Evolutionary conservation across 148 eudicot genomes (phyloP), one percentile per base, ranked within the genome.

Genomic region (Rhododendron simsii): DNA sequence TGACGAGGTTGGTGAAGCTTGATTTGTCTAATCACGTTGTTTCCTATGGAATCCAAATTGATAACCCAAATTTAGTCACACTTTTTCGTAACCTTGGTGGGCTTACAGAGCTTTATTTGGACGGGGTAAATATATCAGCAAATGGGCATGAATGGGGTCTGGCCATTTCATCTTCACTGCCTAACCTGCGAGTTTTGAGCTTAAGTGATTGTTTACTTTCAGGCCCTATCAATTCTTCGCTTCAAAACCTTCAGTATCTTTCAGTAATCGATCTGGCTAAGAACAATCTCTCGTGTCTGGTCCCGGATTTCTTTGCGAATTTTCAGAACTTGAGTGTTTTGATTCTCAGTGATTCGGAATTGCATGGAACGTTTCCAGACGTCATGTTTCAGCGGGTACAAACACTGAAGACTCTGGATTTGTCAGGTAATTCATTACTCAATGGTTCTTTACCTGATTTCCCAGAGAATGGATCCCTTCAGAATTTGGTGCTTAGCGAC

Each of bases 401-500:
- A 21, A 67, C 61, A 7, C 44, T 85, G 77, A 63, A 73, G n/a
- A 30, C 48, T 28, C 86, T 85, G 16, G 75, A 83, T 35, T 81
- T 91, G 55, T 33, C 81, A 55, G 18, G 21, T 39, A 91, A 89
- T 23, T 0, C 0, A 41, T 16, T 80, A 1, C 88, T 89, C 16
- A 0, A n/a, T 7, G 93, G 93, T 30, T 81, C 61, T 57, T 77
- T 91, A 44, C 88, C 84, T 51, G 55, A 51, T 51, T 51, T 51
- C 0, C 55, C 16, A 0, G 15, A 2, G 0, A 5, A 21, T 0
- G 0, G 3, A 0, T 67, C 26, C 33, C 26, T 67, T 21, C 33
- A 0, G 0, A 67, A 21, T 7, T 4, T 67, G 4, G 3, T 0
- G 0, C 33, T 67, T 2, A 7, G 33, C 33, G 0, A 0, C 1